A percentile compares a stretch with the other conserved stretches of the same genome.
phyloP scores from a whole-genome alignment of 225 moss, liverwort and hornwort genomes.

The Bryoerythrophyllum caledonicum region DNA sequence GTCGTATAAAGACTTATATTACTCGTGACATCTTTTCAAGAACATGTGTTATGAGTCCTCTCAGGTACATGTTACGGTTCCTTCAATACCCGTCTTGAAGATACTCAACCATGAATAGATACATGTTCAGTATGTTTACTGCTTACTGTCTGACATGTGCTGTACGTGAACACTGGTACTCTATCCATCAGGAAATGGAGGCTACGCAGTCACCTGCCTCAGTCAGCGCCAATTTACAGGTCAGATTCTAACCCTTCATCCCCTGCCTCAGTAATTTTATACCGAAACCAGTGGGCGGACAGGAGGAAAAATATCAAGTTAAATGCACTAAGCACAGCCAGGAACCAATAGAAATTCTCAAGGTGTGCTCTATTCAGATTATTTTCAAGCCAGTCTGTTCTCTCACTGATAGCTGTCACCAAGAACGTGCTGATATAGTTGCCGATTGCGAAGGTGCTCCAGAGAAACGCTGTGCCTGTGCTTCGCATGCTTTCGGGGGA shows the following conservation, averaged over 20 bases:
- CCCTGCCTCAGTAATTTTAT: background rate
- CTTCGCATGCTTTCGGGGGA: slow-evolving; percentile 57
- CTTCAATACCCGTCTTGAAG: background rate
- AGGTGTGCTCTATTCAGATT: slow-evolving; percentile 49
- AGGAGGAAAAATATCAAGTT: slow-evolving; percentile 35
- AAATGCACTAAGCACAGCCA: slow-evolving; percentile 25
- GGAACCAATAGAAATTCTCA: slow-evolving; percentile 50
- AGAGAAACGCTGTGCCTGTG: slow-evolving; percentile 48
- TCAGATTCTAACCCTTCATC: background rate
- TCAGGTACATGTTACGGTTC: background rate
- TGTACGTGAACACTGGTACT: background rate
- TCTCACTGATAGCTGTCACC: slow-evolving; percentile 28
- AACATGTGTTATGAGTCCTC: background rate
- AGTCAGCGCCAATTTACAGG: slow-evolving; percentile 3
- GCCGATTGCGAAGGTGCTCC: slow-evolving; percentile 38
- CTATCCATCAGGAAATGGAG: background rate
- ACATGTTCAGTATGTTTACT: background rate
- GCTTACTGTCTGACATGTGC: background rate
- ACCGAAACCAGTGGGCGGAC: slow-evolving; percentile 45
- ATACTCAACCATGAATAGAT: no score
- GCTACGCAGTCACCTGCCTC: background rate
- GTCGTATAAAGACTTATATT: background rate
- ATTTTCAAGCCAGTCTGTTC: slow-evolving; percentile 51
- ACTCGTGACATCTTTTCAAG: background rate
- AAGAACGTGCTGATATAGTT: slow-evolving; percentile 31